phyloP scores from a whole-genome alignment of 108 stramenopile genomes.

The Asterionellopsis glacialis region DNA sequence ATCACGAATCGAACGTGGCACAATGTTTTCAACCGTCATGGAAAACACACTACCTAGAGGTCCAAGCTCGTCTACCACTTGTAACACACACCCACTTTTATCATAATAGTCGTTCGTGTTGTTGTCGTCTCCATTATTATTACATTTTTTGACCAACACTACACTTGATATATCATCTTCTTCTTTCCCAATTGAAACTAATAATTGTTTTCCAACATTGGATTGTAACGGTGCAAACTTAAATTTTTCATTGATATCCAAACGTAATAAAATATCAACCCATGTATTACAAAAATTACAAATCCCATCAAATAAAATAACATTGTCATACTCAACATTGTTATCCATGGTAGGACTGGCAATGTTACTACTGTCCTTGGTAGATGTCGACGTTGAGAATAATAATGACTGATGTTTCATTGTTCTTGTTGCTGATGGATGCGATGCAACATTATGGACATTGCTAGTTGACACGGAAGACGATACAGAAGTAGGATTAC shows the following conservation, averaged over 20 bases:
- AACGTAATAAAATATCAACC: slow-evolving; percentile 64
- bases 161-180: slow-evolving; percentile 76
- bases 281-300: slow-evolving; percentile 76
- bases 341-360: too few relatives aligned
- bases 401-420: too few relatives aligned
- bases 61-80: slow-evolving; percentile 54
- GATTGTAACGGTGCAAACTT: slow-evolving; percentile 73
- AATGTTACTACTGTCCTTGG: too few relatives aligned
- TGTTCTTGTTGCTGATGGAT: too few relatives aligned
- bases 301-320: slow-evolving; percentile 73
- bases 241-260: slow-evolving; percentile 50
- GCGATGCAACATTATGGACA: too few relatives aligned
- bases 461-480: too few relatives aligned
- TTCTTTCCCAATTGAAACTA: slow-evolving; percentile 46
- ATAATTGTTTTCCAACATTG: slow-evolving; percentile 54
- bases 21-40: slow-evolving; percentile 33
- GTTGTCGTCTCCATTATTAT: background rate
- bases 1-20: slow-evolving; percentile 63
- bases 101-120: slow-evolving; percentile 33
- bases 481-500: too few relatives aligned
- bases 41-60: slow-evolving; percentile 44
- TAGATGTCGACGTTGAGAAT: too few relatives aligned
- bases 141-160: slow-evolving; percentile 51
- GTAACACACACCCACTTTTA: slow-evolving; percentile 68
- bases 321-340: background rate